A percentile compares a stretch with the other conserved stretches of the same genome.
phyloP scores from a whole-genome alignment of 2,329 filamentous ascomycete genomes.

The Grosmannia clavigera region DNA sequence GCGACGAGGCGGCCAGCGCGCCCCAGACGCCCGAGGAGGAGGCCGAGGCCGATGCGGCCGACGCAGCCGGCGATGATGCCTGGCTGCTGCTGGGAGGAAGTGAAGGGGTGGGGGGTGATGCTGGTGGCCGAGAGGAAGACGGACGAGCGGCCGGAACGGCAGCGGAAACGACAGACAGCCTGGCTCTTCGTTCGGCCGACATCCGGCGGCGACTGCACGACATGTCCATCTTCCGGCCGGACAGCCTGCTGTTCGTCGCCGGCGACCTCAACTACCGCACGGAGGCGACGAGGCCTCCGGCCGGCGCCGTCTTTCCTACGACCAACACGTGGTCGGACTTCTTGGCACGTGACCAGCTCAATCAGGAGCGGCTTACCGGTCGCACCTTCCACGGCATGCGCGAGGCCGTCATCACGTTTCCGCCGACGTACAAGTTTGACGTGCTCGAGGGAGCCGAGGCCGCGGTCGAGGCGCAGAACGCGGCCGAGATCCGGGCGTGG shows the following conservation, averaged over 20 bases:
- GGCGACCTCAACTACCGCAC: conserved; percentile 96
- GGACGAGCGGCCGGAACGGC: too few species aligned
- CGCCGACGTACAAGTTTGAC: conserved; percentile 88
- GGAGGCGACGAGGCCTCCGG: conserved; percentile 48
- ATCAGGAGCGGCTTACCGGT: conserved; percentile 52
- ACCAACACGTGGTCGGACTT: conserved; percentile 53
- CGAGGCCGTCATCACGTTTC: conserved; percentile 66
- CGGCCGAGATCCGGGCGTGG: conserved; percentile 13
- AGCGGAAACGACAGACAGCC: too few species aligned
- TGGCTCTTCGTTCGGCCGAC: not conserved
- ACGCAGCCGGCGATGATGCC: conserved; percentile 18
- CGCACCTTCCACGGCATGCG: conserved; percentile 65
- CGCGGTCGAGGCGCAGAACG: conserved; percentile 19
- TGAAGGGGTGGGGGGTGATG: not conserved
- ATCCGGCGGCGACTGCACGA: conserved; percentile 29
- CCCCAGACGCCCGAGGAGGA: conserved; percentile 19
- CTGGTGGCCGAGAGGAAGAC: conserved; percentile 6
- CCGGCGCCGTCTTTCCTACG: conserved; percentile 51
- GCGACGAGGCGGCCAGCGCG: conserved; percentile 12
- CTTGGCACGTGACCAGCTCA: conserved; percentile 67
- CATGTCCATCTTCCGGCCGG: conserved; percentile 60
- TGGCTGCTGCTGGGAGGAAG: conserved; percentile 16
- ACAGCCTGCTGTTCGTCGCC: conserved; percentile 69
- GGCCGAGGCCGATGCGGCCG: conserved; percentile 19
- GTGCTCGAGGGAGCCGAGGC: conserved; percentile 21